Evolutionary conservation across 1,139 yeast genomes (phyloP), one percentile per base, ranked within the genome.

Genomic region (Yamadazyma membranifaciens): DNA sequence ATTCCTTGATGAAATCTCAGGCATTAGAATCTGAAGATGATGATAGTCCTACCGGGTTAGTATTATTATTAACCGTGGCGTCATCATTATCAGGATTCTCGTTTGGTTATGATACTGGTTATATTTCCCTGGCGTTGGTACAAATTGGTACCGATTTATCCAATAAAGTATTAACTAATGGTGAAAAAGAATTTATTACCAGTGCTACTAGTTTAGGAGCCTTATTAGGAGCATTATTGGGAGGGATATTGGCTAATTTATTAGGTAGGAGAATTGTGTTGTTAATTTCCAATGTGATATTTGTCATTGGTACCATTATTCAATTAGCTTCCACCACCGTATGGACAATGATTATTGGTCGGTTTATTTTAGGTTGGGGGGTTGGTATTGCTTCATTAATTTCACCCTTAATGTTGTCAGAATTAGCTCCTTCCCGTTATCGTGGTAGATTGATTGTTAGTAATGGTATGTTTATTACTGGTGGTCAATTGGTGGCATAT

Each of bases 181-280:
- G 95, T 37, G 83, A 89, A 50, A 86, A 87, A 63, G 96, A 91
- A 63, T 70, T 87, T 49, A 87, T 91, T 54, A 91, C 98, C 0
- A 84, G 96, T n/a, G 96, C 97, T 9, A 89, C 97, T 0, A 87
- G 97, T 1, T 69, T 91, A 26, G 98, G 98, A 42, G 98, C 98
- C 2, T 68, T 91, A 37, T 66, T 88, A 27, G 87, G 95, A 4
- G 83, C 96, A 3, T 45, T 84, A 9, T 48, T 80, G 27, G 92
- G 96, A 2, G 97, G 98, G 36, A 61, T 83, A 1, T 62, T 80
- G 36, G 96, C 96, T 33, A 96, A 91, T 57, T 57, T 77, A 34
- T 64, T 85, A 47, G 98, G 98, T 34, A 78, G 98, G 54, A 88
- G 85, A 59, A 80, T 82, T 41, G 85, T 87, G 39, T 73, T 91